phyloP scores from a whole-genome alignment of 192 early-diverging fungal genomes.

The Lunasporangiospora selenospora region DNA sequence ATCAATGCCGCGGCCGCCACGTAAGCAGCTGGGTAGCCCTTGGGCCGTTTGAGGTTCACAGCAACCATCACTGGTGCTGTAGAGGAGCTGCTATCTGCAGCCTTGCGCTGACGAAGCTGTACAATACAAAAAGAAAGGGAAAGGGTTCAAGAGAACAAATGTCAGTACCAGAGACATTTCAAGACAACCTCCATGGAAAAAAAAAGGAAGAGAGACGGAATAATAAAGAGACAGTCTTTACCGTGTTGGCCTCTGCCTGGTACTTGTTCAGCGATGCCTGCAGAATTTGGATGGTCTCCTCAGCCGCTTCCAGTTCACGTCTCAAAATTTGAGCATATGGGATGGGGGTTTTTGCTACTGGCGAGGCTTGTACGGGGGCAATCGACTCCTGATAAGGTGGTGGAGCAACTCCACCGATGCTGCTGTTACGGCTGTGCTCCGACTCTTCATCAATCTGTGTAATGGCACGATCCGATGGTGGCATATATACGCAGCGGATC shows the following conservation, averaged over 20 bases:
- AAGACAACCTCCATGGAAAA: too few species aligned
- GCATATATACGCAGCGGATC: constrained; percentile 65
- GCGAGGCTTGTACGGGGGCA: background rate
- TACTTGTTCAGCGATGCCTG: constrained; percentile 18
- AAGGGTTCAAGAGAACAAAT: too few species aligned
- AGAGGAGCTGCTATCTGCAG: constrained; percentile 11
- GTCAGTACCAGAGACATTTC: too few species aligned
- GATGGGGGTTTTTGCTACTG: constrained; percentile 4
- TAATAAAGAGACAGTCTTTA: background rate
- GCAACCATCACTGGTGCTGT: constrained; percentile 20
- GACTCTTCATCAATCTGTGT: constrained; percentile 24
- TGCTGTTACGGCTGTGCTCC: constrained; percentile 1
- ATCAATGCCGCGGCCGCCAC: constrained; percentile 29
- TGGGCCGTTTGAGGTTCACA: constrained; percentile 19
- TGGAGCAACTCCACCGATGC: background rate
- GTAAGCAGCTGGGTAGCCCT: constrained; percentile 29
- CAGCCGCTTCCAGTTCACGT: constrained; percentile 28
- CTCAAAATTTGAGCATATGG: constrained; percentile 14
- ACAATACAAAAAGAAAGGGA: background rate
- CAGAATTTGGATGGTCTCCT: constrained; percentile 20
- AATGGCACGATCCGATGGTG: constrained; percentile 22
- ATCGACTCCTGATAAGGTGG: background rate
- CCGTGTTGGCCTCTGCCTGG: constrained; percentile 26
- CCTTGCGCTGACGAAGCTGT: constrained; percentile 40
- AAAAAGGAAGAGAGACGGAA: background rate